Percentiles rank a stretch among this genome's conserved stretches.
Evolutionary conservation across 139 green algal species (phyloP).

Genomic region (Raphidocelis subcapitata): DNA sequence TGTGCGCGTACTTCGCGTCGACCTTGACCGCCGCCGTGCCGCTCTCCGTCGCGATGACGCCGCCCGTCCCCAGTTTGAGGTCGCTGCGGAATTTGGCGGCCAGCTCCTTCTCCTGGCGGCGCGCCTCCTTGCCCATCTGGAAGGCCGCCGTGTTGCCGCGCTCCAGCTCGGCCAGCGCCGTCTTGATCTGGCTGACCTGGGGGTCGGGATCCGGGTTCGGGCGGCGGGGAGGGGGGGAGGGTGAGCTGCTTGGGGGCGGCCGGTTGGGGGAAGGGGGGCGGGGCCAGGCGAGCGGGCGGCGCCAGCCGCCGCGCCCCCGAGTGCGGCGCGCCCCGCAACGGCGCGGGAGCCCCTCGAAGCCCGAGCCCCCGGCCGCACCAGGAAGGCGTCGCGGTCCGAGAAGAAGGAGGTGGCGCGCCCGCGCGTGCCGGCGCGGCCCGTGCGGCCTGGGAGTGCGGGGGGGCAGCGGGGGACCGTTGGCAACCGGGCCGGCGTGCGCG

Average conservation of each 20-base stretch:
- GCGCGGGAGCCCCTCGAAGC: too few relatives aligned
- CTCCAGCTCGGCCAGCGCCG: constrained; percentile 71
- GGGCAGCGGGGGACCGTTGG: too few relatives aligned
- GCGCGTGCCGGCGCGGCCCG: constrained; percentile 63
- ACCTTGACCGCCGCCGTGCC: constrained; percentile 60
- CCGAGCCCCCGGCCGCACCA: constrained; percentile 69
- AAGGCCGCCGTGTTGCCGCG: constrained; percentile 81
- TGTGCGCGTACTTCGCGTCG: constrained; percentile 66
- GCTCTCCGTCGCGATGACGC: constrained; percentile 33
- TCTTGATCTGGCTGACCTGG: constrained; percentile 51
- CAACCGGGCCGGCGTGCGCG: too few relatives aligned
- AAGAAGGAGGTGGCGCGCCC: constrained; percentile 81
- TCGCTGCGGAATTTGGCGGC: constrained; percentile 56
- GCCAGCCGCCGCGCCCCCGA: too few relatives aligned
- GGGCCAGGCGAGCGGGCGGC: too few relatives aligned
- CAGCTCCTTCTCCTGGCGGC: constrained; percentile 63
- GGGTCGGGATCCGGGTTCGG: too few relatives aligned
- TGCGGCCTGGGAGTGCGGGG: constrained; percentile 56
- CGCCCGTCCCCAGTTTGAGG: constrained; percentile 32
- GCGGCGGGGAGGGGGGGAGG: too few relatives aligned
- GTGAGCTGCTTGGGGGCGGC: too few relatives aligned
- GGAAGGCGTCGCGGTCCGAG: constrained; percentile 73
- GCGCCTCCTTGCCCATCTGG: constrained; percentile 76
- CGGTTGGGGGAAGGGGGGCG: too few relatives aligned
- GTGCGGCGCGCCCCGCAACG: too few relatives aligned